Conservation (phyloP, 768 basidiomycete genomes). For the Naematelia encephala region DNA sequence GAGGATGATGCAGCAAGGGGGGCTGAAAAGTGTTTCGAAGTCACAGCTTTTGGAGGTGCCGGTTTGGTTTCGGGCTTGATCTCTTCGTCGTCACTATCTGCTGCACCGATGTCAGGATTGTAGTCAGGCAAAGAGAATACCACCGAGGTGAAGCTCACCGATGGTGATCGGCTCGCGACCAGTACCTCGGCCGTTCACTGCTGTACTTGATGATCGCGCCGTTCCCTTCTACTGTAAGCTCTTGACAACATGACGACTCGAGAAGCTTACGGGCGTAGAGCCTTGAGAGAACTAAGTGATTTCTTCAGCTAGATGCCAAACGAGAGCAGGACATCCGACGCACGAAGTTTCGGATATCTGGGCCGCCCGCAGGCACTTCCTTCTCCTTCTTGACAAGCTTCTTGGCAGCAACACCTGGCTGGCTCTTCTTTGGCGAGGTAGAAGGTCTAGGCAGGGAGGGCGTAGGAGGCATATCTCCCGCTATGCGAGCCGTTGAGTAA, state of each 20-base stretch:
- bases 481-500: neutral
- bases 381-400: slow-evolving; percentile 17
- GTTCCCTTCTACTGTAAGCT: slow-evolving; percentile 12
- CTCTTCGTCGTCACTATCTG: neutral
- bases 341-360: slow-evolving; percentile 43
- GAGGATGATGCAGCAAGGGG: slow-evolving; percentile 19
- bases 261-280: slow-evolving; percentile 6
- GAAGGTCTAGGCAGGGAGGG: slow-evolving; percentile 3
- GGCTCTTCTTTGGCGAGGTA: slow-evolving; percentile 10
- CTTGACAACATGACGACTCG: too few relatives aligned
- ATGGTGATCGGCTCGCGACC: slow-evolving; percentile 40
- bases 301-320: neutral
- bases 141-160: slow-evolving; percentile 14
- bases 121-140: neutral
- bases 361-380: slow-evolving; percentile 18
- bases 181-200: slow-evolving; percentile 16
- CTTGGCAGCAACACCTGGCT: neutral
- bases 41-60: slow-evolving; percentile 11
- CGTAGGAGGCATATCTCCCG: slow-evolving; percentile 1
- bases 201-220: slow-evolving; percentile 3
- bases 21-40: slow-evolving; percentile 31
- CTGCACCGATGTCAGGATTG: neutral
- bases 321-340: slow-evolving; percentile 6
- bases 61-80: neutral
- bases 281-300: slow-evolving; percentile 20